Percentiles rank a stretch among this genome's conserved stretches.
These are phyloP conservation scores for Panaeolus papilionaceus DNA, from an alignment of 768 basidiomycete genomes.

Conservation along the genomic window DNA sequence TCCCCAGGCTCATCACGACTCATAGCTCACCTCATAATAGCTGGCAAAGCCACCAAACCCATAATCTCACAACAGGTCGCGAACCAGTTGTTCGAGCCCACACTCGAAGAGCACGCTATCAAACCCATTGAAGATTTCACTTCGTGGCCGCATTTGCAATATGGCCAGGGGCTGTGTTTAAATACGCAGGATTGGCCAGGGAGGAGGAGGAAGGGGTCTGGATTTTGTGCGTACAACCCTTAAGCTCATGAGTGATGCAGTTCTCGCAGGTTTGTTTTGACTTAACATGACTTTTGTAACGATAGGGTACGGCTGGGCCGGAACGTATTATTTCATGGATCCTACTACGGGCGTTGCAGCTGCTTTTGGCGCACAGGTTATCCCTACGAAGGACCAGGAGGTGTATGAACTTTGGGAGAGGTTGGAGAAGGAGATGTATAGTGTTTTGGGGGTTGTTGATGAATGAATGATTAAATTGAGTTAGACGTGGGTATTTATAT, in stretches of 20 bases:
- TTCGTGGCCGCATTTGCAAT: constrained; percentile 28
- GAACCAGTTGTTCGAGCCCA: constrained; percentile 28
- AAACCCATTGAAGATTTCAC: constrained; percentile 18
- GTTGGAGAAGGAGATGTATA: constrained; percentile 32
- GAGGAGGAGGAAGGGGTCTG: constrained; percentile 37
- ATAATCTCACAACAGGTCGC: constrained; percentile 28
- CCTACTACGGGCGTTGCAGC: constrained; percentile 37
- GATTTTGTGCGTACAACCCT: constrained; percentile 34
- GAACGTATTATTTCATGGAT: constrained; percentile 38
- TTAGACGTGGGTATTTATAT: no score
- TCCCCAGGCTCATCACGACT: constrained; percentile 34
- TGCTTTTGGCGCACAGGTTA: constrained; percentile 36
- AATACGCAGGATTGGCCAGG: constrained; percentile 35
- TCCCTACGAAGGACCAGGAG: constrained; percentile 33
- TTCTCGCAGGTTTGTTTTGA: no score
- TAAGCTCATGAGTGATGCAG: neutral
- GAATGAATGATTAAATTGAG: no score
- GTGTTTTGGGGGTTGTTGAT: constrained; percentile 12
- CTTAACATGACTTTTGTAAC: no score
- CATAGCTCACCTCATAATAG: constrained; percentile 25
- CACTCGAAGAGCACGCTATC: constrained; percentile 5
- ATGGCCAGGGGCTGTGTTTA: constrained; percentile 34
- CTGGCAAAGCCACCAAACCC: constrained; percentile 24
- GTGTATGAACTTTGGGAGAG: constrained; percentile 30
- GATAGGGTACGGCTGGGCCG: constrained; percentile 40